Base-by-base conservation (phyloP, 2,329 filamentous ascomycete species). In the Stagonosporopsis rhizophila region DNA sequence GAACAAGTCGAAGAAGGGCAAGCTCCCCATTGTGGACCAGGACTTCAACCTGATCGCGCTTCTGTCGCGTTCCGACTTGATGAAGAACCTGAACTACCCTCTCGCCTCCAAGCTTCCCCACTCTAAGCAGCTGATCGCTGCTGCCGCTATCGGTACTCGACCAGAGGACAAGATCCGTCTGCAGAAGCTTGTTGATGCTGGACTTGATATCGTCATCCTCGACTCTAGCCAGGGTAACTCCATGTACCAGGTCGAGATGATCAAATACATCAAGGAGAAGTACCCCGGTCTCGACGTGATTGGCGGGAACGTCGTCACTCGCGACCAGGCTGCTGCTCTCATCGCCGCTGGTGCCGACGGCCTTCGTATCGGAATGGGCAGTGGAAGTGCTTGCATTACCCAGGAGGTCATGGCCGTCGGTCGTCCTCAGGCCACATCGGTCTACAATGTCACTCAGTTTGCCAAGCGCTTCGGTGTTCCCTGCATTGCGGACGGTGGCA, bases 371-470 rank as follows among this genome's bases (percentile, higher is more conserved):
- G 95, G 95, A 76, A 99, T 99, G 95, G 95, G 95, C 68, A 96
- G 92, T 75, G 95, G 95, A 74, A 96, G 91, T 74, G 95, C 95
- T 74, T 99, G 95, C 80, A 99, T 99, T 70, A 99, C 95, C 53
- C 95, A 99, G 80, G 95, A 99, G 81, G 96, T 99, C 75, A 99
- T 99, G 95, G 95, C 95, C 67, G 94, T 99, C 45, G 95, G 96
- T 58, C 90, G 95, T 71, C 95, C 95, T 55, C 95, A 99, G 81
- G 95, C 96, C 38, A 91, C 93, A 25, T 89, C 95, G 39, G 94
- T 99, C 58, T 92, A 90, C 83, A 91, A 89, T 67, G 95, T 99
- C 69, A 89, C 91, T 71, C 83, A 87, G 50, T 99, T 99, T 71
- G 94, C 95, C 48, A 90, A 90, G 55, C 89, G 88, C 66, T 99